Percentiles rank a stretch among this genome's conserved stretches.
Conservation (phyloP, 2,329 filamentous ascomycete species). For the Neonectria hederae region DNA sequence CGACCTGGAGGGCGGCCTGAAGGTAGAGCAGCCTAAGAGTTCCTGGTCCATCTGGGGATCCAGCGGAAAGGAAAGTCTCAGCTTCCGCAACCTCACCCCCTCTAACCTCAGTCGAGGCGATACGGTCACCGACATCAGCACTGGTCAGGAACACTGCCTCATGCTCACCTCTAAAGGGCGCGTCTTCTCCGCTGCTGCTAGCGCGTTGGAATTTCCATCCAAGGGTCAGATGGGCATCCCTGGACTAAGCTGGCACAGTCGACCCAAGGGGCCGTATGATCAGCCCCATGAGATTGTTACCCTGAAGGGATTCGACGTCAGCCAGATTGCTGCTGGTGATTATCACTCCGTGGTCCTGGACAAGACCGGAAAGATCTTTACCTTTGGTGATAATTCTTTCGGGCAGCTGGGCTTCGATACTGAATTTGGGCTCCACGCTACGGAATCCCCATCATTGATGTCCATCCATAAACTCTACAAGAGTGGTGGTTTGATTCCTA, state of each 20-base stretch:
- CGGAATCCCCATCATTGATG: slow-evolving; percentile 77
- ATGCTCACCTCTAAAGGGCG: slow-evolving; percentile 86
- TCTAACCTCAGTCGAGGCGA: slow-evolving; percentile 72
- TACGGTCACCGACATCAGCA: slow-evolving; percentile 76
- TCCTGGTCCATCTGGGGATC: slow-evolving; percentile 78
- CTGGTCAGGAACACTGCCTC: slow-evolving; percentile 86
- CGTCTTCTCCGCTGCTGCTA: slow-evolving; percentile 88
- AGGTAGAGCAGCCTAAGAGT: slow-evolving; percentile 62
- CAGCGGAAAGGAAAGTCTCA: slow-evolving; percentile 56
- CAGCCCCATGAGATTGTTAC: slow-evolving; percentile 80
- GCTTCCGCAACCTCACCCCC: slow-evolving; percentile 78
- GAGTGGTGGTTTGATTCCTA: slow-evolving; percentile 68
- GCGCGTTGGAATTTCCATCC: slow-evolving; percentile 78
- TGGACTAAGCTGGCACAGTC: slow-evolving; percentile 80
- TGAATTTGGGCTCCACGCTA: slow-evolving; percentile 66
- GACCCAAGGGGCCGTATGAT: slow-evolving; percentile 82
- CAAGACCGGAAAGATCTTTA: slow-evolving; percentile 78
- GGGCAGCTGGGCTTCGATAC: slow-evolving; percentile 91
- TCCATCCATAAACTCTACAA: slow-evolving; percentile 78
- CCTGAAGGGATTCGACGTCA: slow-evolving; percentile 75
- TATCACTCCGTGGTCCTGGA: slow-evolving; percentile 85
- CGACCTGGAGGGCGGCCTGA: slow-evolving; percentile 74
- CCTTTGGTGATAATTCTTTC: slow-evolving; percentile 89
- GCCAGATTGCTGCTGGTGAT: slow-evolving; percentile 83
- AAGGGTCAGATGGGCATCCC: slow-evolving; percentile 89